phyloP scores from a whole-genome alignment of 441 rosid genomes.

The Capsella rubella region DNA sequence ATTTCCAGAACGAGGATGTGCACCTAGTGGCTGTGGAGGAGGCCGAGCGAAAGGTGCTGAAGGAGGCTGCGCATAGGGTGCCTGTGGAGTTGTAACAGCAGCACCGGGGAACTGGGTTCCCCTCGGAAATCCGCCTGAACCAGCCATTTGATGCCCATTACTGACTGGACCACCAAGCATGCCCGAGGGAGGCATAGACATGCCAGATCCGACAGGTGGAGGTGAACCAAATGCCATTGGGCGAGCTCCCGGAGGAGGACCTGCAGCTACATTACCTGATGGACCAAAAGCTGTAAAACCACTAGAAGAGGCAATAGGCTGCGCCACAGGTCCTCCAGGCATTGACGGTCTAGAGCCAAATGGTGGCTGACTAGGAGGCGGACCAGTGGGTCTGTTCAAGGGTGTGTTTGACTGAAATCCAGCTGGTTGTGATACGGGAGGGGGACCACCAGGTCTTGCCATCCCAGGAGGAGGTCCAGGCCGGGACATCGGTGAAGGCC shows the following conservation, averaged over 20 bases:
- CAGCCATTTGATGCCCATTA: conserved; percentile 67
- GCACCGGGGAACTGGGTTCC: conserved; percentile 60
- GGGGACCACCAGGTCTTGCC: conserved; percentile 58
- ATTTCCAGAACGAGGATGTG: conserved; percentile 47
- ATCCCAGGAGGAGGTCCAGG: conserved; percentile 55
- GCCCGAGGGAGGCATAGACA: conserved; percentile 54
- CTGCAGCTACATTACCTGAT: conserved; percentile 23
- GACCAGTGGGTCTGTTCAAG: conserved; percentile 43
- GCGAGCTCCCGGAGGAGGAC: conserved; percentile 57
- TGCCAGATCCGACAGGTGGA: conserved; percentile 50
- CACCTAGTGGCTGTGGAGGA: conserved; percentile 58
- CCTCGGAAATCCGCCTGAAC: conserved; percentile 53
- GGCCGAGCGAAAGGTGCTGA: conserved; percentile 49
- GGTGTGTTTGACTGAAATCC: conserved; percentile 44
- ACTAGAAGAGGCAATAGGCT: conserved; percentile 54
- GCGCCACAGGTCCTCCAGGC: conserved; percentile 48
- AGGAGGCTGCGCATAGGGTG: conserved; percentile 65
- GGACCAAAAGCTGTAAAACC: conserved; percentile 42
- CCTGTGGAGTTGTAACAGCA: conserved; percentile 51
- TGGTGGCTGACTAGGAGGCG: conserved; percentile 47
- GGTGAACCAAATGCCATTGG: conserved; percentile 53
- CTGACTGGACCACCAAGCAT: conserved; percentile 55
- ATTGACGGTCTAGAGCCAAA: conserved; percentile 76
- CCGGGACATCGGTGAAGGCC: conserved; percentile 48
- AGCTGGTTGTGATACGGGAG: conserved; percentile 61